Evolutionary conservation across 192 early-diverging fungal genomes (phyloP), one percentile per base, ranked within the genome.

Genomic region (Podochytrium sp.): DNA sequence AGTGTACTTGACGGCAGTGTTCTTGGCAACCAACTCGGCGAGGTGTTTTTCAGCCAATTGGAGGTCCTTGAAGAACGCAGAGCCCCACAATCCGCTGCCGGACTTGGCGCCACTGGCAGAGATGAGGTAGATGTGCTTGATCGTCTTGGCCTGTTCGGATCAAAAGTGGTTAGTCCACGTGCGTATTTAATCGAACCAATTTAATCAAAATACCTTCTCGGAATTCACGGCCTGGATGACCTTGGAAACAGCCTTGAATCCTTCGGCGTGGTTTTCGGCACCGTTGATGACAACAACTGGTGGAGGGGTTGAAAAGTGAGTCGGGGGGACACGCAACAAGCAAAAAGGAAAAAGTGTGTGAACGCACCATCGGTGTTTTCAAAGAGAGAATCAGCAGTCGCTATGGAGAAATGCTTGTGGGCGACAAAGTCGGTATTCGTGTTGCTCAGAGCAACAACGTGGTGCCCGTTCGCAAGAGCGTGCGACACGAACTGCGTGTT

Each of bases 101-200:
- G 56, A 12, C 4, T 41, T 43, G 25, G 69, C 69, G n/a, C 69
- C 69, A 25, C 10, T 25, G 37, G 56, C 38, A 25, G 69, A 71
- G 32, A 71, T 57, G 41, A 71, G 57, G 56, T 55, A 71, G 39
- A 71, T 40, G 69, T 60, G 53, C 56, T 71, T 71, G 27, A 71
- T 33, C 29, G 14, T 47, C 6, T 16, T 16, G 39, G 30, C 66
- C 35, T 51, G 41, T 30, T 30, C 6, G 12, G 30, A 55, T 25
- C 27, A 30, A 47, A 10, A 14, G 32, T 53, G 25, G 16, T 55
- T 55, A 20, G 56, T 34, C 33, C 30, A 29, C 29, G 16, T 29
- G 39, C 56, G 39, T 71, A n/a, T n/a, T n/a, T 23, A 18, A 55
- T 25, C 27, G 27, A 47, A 10, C 29, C 51, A 68, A 37, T 34